phyloP scores from a whole-genome alignment of 2,329 filamentous ascomycete genomes.

The Thermomyces lanuginosus region DNA sequence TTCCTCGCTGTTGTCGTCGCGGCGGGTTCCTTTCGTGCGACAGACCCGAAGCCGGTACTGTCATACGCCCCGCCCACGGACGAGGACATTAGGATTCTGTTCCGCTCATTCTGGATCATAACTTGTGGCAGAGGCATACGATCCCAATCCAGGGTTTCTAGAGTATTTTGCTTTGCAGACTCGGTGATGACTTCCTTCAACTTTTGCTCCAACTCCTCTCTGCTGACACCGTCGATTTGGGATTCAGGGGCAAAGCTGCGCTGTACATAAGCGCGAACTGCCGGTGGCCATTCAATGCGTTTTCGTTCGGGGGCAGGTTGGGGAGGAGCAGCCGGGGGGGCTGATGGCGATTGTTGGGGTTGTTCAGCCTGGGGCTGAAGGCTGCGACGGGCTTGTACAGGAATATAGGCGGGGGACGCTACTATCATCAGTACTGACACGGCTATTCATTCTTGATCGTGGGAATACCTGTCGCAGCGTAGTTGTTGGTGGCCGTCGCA shows the following conservation, averaged over 20 bases:
- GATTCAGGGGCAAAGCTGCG: slow-evolving; percentile 69
- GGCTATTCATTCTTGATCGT: slow-evolving; percentile 1
- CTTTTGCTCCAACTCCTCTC: slow-evolving; percentile 62
- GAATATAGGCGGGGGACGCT: slow-evolving; percentile 38
- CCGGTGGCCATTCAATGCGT: slow-evolving; percentile 58
- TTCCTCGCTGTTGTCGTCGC: slow-evolving; percentile 39
- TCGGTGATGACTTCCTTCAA: slow-evolving; percentile 72
- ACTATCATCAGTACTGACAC: slow-evolving; percentile 8
- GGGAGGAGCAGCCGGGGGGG: slow-evolving; percentile 16
- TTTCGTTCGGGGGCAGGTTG: slow-evolving; percentile 28
- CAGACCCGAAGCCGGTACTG: no score
- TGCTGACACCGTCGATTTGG: slow-evolving; percentile 44
- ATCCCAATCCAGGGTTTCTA: slow-evolving; percentile 69
- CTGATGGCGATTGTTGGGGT: slow-evolving; percentile 9
- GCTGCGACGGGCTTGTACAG: slow-evolving; percentile 46
- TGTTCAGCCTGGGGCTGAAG: slow-evolving; percentile 30
- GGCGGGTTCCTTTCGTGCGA: no score
- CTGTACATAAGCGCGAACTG: slow-evolving; percentile 78
- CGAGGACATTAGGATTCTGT: slow-evolving; percentile 30
- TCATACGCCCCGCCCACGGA: slow-evolving; percentile 16
- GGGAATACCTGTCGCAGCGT: slow-evolving; percentile 16
- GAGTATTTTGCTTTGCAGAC: slow-evolving; percentile 55
- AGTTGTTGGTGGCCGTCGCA: slow-evolving; percentile 14
- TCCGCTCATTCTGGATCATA: slow-evolving; percentile 57
- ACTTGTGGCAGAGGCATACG: slow-evolving; percentile 69